phyloP scores from a whole-genome alignment of 257 asterid genomes.

The Solanum pennellii region DNA sequence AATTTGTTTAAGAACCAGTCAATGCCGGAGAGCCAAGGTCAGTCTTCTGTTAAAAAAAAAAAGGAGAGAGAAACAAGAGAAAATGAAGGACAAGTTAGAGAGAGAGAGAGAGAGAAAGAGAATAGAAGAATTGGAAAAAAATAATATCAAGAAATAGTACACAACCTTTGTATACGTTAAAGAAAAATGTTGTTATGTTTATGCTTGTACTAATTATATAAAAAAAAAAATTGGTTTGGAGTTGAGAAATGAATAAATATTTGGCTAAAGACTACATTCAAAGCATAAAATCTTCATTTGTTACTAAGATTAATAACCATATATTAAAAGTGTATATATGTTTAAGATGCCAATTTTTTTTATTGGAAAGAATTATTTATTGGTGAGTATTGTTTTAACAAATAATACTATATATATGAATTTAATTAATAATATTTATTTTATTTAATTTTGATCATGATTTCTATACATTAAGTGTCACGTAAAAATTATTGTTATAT shows the following conservation, averaged over 20 bases:
- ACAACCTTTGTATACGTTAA: conserved; percentile 5
- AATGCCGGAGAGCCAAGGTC: conserved; percentile 59
- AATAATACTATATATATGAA: neutral
- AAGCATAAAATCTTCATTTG: conserved; percentile 8
- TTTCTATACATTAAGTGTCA: neutral
- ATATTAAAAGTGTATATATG: neutral
- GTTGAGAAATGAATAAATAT: neutral
- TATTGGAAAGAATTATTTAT: neutral
- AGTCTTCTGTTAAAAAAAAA: conserved; percentile 22
- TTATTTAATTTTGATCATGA: neutral
- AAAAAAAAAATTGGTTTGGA: neutral
- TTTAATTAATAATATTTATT: neutral
- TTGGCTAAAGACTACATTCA: conserved; percentile 11
- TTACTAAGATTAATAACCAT: neutral
- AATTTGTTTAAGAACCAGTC: conserved; percentile 23
- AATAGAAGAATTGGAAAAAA: neutral
- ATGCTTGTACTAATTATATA: conserved; percentile 5
- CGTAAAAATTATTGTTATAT: neutral
- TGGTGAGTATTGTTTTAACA: neutral
- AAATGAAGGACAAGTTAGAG: neutral
- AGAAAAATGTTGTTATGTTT: conserved; percentile 15
- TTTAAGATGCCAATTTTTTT: neutral
- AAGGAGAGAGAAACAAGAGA: conserved; percentile 10
- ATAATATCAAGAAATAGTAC: neutral
- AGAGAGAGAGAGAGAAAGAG: conserved; percentile 8